These are phyloP conservation scores for Lippia alba DNA, from an alignment of 305 asterid species.

Conservation along the genomic window DNA sequence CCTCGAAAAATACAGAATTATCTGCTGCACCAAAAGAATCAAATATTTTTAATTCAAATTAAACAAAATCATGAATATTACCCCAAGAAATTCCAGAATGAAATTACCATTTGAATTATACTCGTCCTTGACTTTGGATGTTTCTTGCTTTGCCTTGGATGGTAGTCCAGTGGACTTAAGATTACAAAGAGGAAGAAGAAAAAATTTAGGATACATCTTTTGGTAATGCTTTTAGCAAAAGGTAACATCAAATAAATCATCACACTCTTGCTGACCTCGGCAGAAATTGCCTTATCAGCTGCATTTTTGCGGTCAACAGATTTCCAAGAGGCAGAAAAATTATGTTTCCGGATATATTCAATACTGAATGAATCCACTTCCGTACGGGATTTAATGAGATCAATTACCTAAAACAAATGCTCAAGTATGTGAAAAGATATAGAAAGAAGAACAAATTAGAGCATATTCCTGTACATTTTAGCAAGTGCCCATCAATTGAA, in stretches of 20 bases:
- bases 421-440: slow-evolving; percentile 29
- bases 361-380: slow-evolving; percentile 79
- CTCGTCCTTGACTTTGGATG: slow-evolving; percentile 52
- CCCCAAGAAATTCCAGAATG: slow-evolving; percentile 17
- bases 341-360: slow-evolving; percentile 67
- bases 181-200: slow-evolving; percentile 34
- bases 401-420: slow-evolving; percentile 66
- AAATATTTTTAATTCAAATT: slow-evolving; percentile 33
- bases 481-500: slow-evolving; percentile 13
- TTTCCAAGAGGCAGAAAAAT: slow-evolving; percentile 86
- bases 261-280: slow-evolving; percentile 56
- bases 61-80: slow-evolving; percentile 22
- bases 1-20: slow-evolving; percentile 57
- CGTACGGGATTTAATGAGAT: slow-evolving; percentile 69
- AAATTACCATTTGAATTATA: slow-evolving; percentile 57
- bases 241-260: slow-evolving; percentile 21
- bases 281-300: slow-evolving; percentile 45
- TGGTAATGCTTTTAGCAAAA: slow-evolving; percentile 23
- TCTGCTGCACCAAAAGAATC: slow-evolving; percentile 54
- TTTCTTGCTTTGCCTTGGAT: slow-evolving; percentile 49
- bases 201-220: slow-evolving; percentile 37
- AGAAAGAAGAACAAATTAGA: slow-evolving; percentile 16
- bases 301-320: slow-evolving; percentile 50
- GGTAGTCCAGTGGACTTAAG: slow-evolving; percentile 48
- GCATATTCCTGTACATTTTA: slow-evolving; percentile 17